phyloP scores from a whole-genome alignment of 129 eudicot species.

The Artemisia annua region DNA sequence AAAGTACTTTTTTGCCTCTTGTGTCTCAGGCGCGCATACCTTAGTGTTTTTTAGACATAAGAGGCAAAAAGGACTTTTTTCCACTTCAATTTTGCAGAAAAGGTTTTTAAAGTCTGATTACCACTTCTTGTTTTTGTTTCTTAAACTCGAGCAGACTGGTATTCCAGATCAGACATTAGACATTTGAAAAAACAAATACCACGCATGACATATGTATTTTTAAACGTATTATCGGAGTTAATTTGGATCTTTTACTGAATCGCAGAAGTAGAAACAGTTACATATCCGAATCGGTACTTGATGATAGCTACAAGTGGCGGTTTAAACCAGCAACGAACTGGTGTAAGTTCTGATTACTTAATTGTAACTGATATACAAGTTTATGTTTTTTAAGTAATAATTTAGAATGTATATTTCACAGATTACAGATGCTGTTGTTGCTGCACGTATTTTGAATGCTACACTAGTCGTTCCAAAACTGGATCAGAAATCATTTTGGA shows the following conservation, averaged over 20 bases:
- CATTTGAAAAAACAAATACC: no score
- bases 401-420: conserved; percentile 27
- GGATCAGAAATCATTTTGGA: conserved; percentile 92
- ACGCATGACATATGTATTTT: no score
- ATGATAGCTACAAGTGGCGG: conserved; percentile 92
- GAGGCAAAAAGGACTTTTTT: no score
- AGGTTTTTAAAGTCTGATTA: no score
- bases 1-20: no score
- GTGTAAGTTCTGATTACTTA: conserved; percentile 46
- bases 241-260: conserved; percentile 15
- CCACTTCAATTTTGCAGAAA: no score
- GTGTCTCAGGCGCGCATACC: no score
- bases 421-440: conserved; percentile 98
- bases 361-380: background rate
- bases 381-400: background rate
- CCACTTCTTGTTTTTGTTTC: background rate
- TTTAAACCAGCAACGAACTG: conserved; percentile 93
- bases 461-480: conserved; percentile 93
- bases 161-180: no score
- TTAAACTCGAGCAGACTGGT: no score
- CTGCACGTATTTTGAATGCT: conserved; percentile 96
- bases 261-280: conserved; percentile 64
- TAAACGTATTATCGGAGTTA: conserved; percentile 1
- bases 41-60: no score
- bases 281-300: conserved; percentile 70